Evolutionary conservation across 352 stramenopile genomes (phyloP), one percentile per base, ranked within the genome.

Genomic region (Phytopythium aichiense): DNA sequence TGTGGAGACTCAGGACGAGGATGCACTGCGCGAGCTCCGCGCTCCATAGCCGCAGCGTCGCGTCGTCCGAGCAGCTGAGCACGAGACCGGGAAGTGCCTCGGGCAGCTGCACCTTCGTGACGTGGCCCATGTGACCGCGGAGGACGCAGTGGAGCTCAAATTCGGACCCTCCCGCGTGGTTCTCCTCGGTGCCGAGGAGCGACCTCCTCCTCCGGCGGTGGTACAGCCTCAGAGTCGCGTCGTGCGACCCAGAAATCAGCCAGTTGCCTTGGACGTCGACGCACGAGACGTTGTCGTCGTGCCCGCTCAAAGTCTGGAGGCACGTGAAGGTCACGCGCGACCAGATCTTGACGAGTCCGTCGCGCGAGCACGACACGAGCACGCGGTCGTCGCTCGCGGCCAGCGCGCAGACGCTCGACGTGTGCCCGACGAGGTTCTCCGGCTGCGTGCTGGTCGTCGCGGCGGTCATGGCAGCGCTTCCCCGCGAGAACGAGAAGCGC

Each of bases 341-440:
- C 83, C 83, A 92, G 25, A 92, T 58, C 68, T 89, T 89, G 56
- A 91, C 77, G 0, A 78, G 87, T 1, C 74, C 76, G 46, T 92
- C 83, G 23, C 88, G 76, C 8, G 83, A 89, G 50, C 69, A 76
- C 13, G 83, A 88, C 9, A 89, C 74, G 40, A 92, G 63, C 59
- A 81, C 88, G 18, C 66, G 67, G n/a, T 88, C 73, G 25, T 89
- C 80, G 31, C 75, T 63, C 1, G 76, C 66, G 13, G 81, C 58
- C 4, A 92, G 65, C 0, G 75, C 71, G 28, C 77, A 84, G 55
- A 92, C 74, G 56, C 83, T 84, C 5, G 79, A 83, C 3, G 69
- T 71, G 49, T 92, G 83, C 5, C 83, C 83, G 13, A 87, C 72
- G 2, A 92, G 70, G 22, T 82, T 76, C 13, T 74, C 65, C 2